These are phyloP conservation scores for Artemisia argyi DNA, from an alignment of 129 eudicot species.

Conservation along the genomic window DNA sequence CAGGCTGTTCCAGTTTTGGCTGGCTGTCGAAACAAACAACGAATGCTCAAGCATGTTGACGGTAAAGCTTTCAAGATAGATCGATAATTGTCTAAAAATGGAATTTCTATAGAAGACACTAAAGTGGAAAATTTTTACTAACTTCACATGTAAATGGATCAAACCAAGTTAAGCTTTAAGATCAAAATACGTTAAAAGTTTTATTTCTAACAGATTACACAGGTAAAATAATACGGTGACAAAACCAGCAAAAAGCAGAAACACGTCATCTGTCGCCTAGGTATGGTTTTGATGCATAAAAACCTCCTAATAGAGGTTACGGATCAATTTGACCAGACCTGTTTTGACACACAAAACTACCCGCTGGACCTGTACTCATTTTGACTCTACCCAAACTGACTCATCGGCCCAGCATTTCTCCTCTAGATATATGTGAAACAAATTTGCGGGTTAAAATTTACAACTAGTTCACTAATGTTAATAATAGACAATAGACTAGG, in stretches of 20 bases:
- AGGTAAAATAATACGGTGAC: background rate
- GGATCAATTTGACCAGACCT: background rate
- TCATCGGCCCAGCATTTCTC: background rate
- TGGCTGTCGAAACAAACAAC: conserved; percentile 42
- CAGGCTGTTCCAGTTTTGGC: conserved; percentile 55
- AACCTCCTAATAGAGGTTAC: background rate
- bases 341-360: no score
- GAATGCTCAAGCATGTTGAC: conserved; percentile 3
- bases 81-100: background rate
- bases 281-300: no score
- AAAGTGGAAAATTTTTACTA: background rate
- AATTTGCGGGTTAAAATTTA: no score
- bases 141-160: background rate
- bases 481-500: no score
- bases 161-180: no score
- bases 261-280: background rate
- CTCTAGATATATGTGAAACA: no score
- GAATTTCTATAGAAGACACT: background rate
- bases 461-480: no score
- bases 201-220: background rate
- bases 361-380: background rate
- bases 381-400: background rate
- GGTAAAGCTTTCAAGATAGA: no score
- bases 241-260: background rate
- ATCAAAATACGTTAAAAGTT: no score